A percentile compares a stretch with the other conserved stretches of the same genome.
These are phyloP conservation scores for Bauhinia variegata DNA, from an alignment of 306 rosid species.

Conservation along the genomic window DNA sequence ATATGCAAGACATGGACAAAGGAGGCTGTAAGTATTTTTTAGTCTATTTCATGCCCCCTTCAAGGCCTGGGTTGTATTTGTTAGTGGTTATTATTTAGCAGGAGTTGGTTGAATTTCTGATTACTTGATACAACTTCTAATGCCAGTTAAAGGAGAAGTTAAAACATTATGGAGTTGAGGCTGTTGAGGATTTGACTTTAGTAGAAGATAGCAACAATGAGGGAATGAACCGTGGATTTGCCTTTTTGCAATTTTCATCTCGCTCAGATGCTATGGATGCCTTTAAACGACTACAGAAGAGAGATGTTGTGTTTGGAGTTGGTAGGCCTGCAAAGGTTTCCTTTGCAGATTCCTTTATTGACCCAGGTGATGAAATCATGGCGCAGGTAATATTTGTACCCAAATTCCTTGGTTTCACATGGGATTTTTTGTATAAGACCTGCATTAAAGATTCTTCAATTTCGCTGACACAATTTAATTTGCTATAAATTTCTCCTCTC, in stretches of 20 bases:
- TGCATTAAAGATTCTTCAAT: slow-evolving; percentile 21
- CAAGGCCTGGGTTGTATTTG: slow-evolving; percentile 21
- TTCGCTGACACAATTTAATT: slow-evolving; percentile 18
- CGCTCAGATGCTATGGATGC: slow-evolving; percentile 99
- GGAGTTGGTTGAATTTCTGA: slow-evolving; percentile 48
- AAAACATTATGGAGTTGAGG: slow-evolving; percentile 89
- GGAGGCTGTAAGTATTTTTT: slow-evolving; percentile 85
- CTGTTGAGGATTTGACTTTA: slow-evolving; percentile 89
- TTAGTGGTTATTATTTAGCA: slow-evolving; percentile 23
- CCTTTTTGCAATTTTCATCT: slow-evolving; percentile 91
- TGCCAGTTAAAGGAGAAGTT: slow-evolving; percentile 89
- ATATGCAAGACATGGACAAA: slow-evolving; percentile 95
- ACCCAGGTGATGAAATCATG: slow-evolving; percentile 98
- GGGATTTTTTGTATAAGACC: slow-evolving; percentile 12
- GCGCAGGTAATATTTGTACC: slow-evolving; percentile 73
- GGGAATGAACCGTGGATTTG: slow-evolving; percentile 95
- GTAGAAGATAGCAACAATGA: slow-evolving; percentile 88
- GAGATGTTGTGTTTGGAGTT: slow-evolving; percentile 93
- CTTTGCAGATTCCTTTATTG: slow-evolving; percentile 96
- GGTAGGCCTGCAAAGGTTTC: slow-evolving; percentile 99
- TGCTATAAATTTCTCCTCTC: slow-evolving; percentile 6
- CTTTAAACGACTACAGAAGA: slow-evolving; percentile 88
- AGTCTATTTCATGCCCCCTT: slow-evolving; percentile 28
- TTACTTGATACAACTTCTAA: slow-evolving; percentile 38
- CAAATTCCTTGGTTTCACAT: slow-evolving; percentile 30